Base-by-base conservation (phyloP, 2,329 filamentous ascomycete species). In the Xylariaceae sp. region DNA sequence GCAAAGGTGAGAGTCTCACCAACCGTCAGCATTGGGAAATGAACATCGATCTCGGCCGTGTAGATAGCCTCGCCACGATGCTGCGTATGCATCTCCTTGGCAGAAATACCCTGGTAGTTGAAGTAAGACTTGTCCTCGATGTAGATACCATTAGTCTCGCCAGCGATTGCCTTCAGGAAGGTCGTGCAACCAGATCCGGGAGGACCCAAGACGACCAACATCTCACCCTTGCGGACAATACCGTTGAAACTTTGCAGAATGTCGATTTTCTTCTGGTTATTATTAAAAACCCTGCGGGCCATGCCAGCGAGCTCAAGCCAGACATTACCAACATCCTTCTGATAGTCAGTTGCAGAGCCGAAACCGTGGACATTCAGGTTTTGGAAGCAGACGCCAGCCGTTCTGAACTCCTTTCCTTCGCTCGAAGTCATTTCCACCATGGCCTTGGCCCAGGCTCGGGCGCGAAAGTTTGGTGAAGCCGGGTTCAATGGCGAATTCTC, bases 41-140 rank as follows among this genome's bases (percentile, higher is more conserved):
- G 90, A 4, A 90, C 87, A 70, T 96, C 92, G 31, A 91, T 87
- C 73, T 95, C 91, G 57, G 90, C 90, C 0, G 90, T 93, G 75
- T 95, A 95, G 71, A 95, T 93, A 60, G 90, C 90, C 75, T 96
- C 91, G 63, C 91, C 91, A 24, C 90, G 87, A 76, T 94, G 92
- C 60, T 84, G 79, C 9, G 84, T 85, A 75, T 90, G 85, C 89
- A 95, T 94, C 69, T 91, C 84, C 68, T 90, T 76, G 53, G 90
- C 82, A 2, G 84, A 78, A 67, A 91, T 81, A 64, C 87, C 89
- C 72, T 95, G 89, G 69, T 96, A 96, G 75, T 96, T 94, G 70
- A 96, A 86, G 61, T 90, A 86, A 0, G 89, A 87, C 9, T 79
- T 76, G 3, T 88, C 76, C 44, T 91, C 89, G 12, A 95, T 79